Base-by-base conservation (phyloP, 257 asterid genomes). In the Eustoma russellianum region DNA sequence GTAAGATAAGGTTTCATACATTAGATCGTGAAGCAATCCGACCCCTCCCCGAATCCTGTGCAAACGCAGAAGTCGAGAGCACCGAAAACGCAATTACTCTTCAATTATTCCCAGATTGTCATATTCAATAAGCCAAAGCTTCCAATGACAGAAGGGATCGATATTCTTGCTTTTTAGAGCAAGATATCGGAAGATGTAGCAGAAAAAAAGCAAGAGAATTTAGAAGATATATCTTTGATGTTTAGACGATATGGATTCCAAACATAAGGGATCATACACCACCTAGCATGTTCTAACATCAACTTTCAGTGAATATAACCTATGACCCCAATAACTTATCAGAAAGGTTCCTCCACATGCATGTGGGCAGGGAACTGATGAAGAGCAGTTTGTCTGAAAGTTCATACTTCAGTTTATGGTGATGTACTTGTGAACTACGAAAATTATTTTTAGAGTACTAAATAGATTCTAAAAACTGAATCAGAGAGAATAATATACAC, bases 211-310 rank as follows among this genome's bases (percentile, higher is more conserved):
- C 14, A 41, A 47, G 60, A 56, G 17, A 30, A 35, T 47, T 46
- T 28, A 44, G 30, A 24, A 50, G 45, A 63, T 41, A 48, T n/a
- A 24, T 17, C 56, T 55, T 52, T 51, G 53, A 33, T 9, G 65
- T 24, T 64, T 58, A 62, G 50, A 56, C 65, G 70, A 73, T 70
- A 70, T 66, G 72, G 70, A 68, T 68, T 77, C 74, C 48, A 60
- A 53, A 70, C 50, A 53, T 48, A 10, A 53, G 59, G 56, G 52
- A 48, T 34, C 13, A 56, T 24, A 24, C 30, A 24, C 30, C 30
- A 24, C 3, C 30, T 44, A 51, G 50, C 68, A 71, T 75, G 72
- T 72, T 64, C 74, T 49, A 52, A 33, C 56, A 51, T 56, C 76
- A 70, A 53, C 15, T 59, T 19, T 60, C 50, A 43, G 28, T 60